Base-by-base conservation (phyloP, 352 stramenopile genomes). In the Phytophthora colocasiae region DNA sequence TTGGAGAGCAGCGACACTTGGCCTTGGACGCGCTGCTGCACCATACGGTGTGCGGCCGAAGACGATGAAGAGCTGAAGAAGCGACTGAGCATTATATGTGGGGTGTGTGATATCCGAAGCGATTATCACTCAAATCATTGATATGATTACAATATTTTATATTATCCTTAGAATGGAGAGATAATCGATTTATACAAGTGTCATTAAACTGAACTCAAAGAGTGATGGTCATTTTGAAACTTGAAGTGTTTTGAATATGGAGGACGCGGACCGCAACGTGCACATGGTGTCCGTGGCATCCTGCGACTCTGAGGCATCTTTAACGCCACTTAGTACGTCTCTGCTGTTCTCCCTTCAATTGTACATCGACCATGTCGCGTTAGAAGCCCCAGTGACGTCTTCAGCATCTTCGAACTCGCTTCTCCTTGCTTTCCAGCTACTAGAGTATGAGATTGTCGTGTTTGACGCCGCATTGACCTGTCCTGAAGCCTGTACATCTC, bases 1-100 rank as follows among this genome's bases (percentile, higher is more conserved):
- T 66, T 48, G 5, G 56, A 40, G 12, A 81, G 64, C 27, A 90
- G 66, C 32, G 71, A 77, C 12, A 93, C 40, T 14, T 75, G 54
- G 9, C 53, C 52, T 62, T 91, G 85, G 22, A 92, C 79, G 36
- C 76, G 81, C 64, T 93, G 80, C 75, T 93, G 75, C 52, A 92
- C 74, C 68, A 92, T 57, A 26, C 72, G 66, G 58, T 84, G 80
- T 12, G 83, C 80, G 5, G 78, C 55, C 6, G 62, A 62, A 22
- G 61, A 34, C 19, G 41, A n/a, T 5, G 43, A 44, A 6, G 69
- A 71, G 61, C 78, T 90, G 31, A 89, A 70, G 60, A 81, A 71
- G 43, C 83, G 80, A 61, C 78, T 59, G 27, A 84, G 22, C 56
- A 84, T 59, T 14, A 56, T 22, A 56, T 56, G 34, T 32, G 49